Evolutionary conservation across 2,329 filamentous ascomycete species (phyloP).

Genomic region (Pseudocercospora musae): DNA sequence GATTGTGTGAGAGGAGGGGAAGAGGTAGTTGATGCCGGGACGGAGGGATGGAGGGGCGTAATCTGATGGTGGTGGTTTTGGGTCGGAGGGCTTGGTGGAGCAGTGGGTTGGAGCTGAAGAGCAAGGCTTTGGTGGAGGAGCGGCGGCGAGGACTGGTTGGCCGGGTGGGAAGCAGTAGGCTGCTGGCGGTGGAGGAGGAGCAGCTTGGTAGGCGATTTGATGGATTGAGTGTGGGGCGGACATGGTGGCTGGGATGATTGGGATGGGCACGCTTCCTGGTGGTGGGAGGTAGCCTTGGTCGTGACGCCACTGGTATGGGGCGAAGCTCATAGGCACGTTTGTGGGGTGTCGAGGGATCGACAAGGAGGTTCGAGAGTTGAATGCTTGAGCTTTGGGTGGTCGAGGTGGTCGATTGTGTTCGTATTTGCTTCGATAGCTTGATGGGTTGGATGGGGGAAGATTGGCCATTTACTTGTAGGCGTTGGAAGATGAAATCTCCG

Average conservation of each 20-base stretch:
- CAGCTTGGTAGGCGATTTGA: background rate
- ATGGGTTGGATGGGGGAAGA: background rate
- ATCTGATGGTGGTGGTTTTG: background rate
- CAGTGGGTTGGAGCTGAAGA: background rate
- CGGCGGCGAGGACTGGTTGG: constrained; percentile 8
- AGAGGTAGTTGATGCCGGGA: constrained; percentile 31
- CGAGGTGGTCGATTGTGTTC: background rate
- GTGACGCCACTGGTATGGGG: constrained; percentile 29
- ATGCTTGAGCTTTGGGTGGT: background rate
- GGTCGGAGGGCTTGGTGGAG: background rate
- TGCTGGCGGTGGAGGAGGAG: background rate
- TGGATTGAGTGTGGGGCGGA: constrained; percentile 22
- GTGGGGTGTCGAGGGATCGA: background rate
- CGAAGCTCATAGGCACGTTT: constrained; percentile 20
- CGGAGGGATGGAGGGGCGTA: constrained; percentile 18
- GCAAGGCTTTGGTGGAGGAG: background rate
- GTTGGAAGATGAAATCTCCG: background rate
- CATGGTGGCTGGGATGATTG: constrained; percentile 4
- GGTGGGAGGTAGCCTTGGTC: constrained; percentile 24
- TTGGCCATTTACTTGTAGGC: background rate
- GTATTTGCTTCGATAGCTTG: constrained; percentile 1
- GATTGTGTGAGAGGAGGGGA: constrained; percentile 27
- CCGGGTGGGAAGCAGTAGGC: background rate
- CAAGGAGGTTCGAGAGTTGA: background rate
- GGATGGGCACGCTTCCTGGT: constrained; percentile 11